Evolutionary conservation across 148 eudicot species (phyloP), one percentile per base, ranked within the genome.

Genomic region (Salicornia ramosissima): DNA sequence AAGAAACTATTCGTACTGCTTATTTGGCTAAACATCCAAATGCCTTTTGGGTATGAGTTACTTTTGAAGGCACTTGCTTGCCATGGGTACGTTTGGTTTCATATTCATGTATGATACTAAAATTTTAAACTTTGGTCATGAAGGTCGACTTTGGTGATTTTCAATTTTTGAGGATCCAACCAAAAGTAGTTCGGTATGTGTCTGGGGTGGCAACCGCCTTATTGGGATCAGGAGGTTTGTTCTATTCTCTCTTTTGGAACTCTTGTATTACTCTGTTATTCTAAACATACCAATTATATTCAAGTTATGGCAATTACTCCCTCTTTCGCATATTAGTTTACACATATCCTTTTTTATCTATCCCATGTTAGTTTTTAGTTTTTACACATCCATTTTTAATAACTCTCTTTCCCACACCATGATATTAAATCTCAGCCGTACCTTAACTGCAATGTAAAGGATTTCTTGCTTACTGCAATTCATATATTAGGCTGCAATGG

Each of bases 141-240:
- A 83, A 94, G 97, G 96, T 91, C 58, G 96, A 91, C 79, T 89
- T 87, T 79, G 97, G 97, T 69, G 99, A 95, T 80, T 95, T 95
- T 70, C 96, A 91, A 78, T 91, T 91, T 77, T 26, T 95, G 75
- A 86, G 87, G 52, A 95, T 95, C 77, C 86, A 87, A 70, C 99
- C 96, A 40, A 83, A 83, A 86, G 87, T 86, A 51, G 88, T 95
- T 61, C 79, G 93, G 31, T 95, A 84, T 76, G 97, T 95, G 7
- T 85, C 97, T 10, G 99, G 97, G 45, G 93, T 95, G 80, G 99
- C 99, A 71, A 90, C 99, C 12, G 93, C 99, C 45, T 46, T 86
- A 71, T 76, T 95, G 79, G 99, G 99, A 71, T 91, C 99, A 26
- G 99, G 99, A 91, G 99, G 99, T 94, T 75, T 65, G 96, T 80